These are phyloP conservation scores for Nannochloris sp. DNA, from an alignment of 139 green algal genomes.

Conservation along the genomic window DNA sequence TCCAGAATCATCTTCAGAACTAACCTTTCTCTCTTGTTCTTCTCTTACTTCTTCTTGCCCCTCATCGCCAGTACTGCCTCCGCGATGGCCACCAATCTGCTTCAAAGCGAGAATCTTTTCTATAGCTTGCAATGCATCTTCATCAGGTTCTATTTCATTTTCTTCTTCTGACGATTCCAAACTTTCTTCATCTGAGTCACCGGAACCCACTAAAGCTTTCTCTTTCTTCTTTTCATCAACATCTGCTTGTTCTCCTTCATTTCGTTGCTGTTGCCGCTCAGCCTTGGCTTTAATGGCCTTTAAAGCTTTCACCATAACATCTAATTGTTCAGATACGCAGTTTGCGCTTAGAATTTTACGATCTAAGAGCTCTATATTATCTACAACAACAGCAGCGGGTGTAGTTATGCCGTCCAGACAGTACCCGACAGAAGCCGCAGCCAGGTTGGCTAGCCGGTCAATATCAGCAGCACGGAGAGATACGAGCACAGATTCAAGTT, in stretches of 20 bases:
- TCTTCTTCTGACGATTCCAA: background rate
- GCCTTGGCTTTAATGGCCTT: background rate
- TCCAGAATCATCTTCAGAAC: background rate
- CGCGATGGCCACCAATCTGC: background rate
- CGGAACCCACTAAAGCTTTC: too few relatives aligned
- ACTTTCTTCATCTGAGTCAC: too few relatives aligned
- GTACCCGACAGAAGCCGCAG: background rate
- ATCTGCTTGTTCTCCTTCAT: background rate
- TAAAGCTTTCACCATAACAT: background rate
- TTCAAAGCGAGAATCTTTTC: background rate
- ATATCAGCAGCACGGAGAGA: background rate
- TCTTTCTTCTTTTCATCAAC: background rate
- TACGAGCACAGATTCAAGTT: background rate
- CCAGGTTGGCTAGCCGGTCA: background rate
- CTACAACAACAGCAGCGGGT: background rate
- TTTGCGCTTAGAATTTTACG: background rate
- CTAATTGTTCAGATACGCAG: background rate
- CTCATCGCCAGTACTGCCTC: too few relatives aligned
- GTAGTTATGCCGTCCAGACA: too few relatives aligned
- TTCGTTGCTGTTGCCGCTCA: background rate
- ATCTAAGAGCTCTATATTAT: background rate
- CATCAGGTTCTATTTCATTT: background rate
- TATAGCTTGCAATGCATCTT: background rate
- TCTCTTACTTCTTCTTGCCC: too few relatives aligned
- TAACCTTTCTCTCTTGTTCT: too few relatives aligned